These are phyloP conservation scores for Hymenoscyphus fructigenus DNA, from an alignment of 2,329 filamentous ascomycete species.

Conservation along the genomic window DNA sequence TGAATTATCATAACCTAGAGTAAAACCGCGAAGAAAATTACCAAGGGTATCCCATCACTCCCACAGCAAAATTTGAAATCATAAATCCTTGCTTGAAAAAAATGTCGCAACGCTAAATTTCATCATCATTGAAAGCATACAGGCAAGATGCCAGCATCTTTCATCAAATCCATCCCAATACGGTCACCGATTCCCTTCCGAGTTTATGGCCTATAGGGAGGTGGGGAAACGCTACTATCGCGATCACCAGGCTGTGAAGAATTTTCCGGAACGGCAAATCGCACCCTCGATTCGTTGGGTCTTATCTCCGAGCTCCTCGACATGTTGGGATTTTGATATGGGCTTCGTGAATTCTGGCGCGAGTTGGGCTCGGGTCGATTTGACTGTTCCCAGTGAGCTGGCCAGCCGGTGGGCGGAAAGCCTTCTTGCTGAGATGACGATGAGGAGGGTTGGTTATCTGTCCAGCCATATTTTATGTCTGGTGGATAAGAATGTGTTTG, in stretches of 20 bases:
- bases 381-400: constrained; percentile 28
- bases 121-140: neutral
- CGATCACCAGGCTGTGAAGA: neutral
- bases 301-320: constrained; percentile 19
- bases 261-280: constrained; percentile 56
- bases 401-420: constrained; percentile 29
- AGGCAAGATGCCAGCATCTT: constrained; percentile 1
- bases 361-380: constrained; percentile 13
- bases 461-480: constrained; percentile 32
- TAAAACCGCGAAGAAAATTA: neutral
- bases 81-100: neutral
- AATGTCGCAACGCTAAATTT: neutral
- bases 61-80: neutral
- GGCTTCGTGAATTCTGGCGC: neutral
- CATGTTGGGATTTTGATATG: constrained; percentile 12
- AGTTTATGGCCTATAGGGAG: neutral
- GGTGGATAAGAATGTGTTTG: constrained; percentile 14
- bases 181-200: neutral
- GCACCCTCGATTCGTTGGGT: constrained; percentile 71
- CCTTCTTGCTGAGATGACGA: constrained; percentile 16
- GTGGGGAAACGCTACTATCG: neutral
- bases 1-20: too few relatives aligned
- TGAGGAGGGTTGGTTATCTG: constrained; percentile 15
- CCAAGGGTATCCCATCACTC: neutral
- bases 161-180: neutral